Base-by-base conservation (phyloP, 768 basidiomycete genomes). In the Steccherinum ochraceum region DNA sequence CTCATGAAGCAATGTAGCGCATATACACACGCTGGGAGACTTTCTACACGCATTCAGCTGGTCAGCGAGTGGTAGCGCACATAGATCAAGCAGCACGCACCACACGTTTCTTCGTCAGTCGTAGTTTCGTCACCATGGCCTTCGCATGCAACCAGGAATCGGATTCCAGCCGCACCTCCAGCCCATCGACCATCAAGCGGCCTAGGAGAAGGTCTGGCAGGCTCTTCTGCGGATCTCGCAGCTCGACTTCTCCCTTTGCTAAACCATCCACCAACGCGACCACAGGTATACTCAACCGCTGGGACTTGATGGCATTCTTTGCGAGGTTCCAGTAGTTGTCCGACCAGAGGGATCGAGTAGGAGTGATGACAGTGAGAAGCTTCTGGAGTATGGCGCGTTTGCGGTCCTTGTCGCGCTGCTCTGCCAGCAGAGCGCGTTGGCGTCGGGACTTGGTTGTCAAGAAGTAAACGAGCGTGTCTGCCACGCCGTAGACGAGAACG, bases 301-400 rank as follows among this genome's bases (percentile, higher is more conserved):
- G 7, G 16, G 30, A 35, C 30, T 35, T 35, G 30, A 35, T 16
- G 16, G 30, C 30, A 13, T 40, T 13, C 19, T 25, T 45, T 16
- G 53, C 49, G 4, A 50, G 39, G 12, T 16, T 12, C 1, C 41
- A 45, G 18, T 54, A 54, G 4, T 1, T 7, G 2, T 18, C 40
- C 40, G 53, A 49, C 53, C 53, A 54, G 24, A 18, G 2, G 21
- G 49, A 50, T 4, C 25, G 10, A 2, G 45, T 48, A 13, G 53
- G 53, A 3, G 50, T 48, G 7, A 51, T 13, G 40, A 51, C 24
- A 12, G 44, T 25, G 4, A 51, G 48, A 10, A 54, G 39, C 16
- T 49, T 46, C 19, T 44, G 7, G 11, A 51, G 44, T 7, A 35
- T 16, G 16, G 30, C 21, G 18, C 18, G n/a, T 44, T 18, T 44